A percentile compares a stretch with the other conserved stretches of the same genome.
Evolutionary conservation across 2,329 filamentous ascomycete species (phyloP).

Genomic region (Penicillium sp.): DNA sequence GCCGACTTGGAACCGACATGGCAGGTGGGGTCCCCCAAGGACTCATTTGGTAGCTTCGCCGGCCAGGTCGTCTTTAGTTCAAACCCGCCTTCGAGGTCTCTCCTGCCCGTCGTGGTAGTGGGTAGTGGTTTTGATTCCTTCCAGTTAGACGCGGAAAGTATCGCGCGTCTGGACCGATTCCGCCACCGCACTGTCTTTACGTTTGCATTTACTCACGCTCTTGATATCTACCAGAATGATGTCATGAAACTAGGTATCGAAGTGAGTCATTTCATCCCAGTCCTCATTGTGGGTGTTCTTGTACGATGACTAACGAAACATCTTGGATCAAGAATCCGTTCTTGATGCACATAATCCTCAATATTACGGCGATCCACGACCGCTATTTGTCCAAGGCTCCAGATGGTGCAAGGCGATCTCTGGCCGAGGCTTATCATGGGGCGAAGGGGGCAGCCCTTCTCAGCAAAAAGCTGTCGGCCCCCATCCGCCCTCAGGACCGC

Average conservation of each 20-base stretch:
- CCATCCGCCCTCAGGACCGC: conserved; percentile 15
- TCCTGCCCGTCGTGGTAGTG: conserved; percentile 1
- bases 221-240: conserved; percentile 8
- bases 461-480: conserved; percentile 10
- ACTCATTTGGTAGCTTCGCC: background rate
- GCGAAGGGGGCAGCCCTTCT: conserved; percentile 10
- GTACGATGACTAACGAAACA: too few species aligned
- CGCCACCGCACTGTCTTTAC: conserved; percentile 8
- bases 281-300: too few species aligned
- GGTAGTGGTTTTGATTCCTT: conserved; percentile 15
- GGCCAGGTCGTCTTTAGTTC: conserved; percentile 7
- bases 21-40: conserved; percentile 42
- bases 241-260: conserved; percentile 11
- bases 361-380: conserved; percentile 55
- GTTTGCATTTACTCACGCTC: conserved; percentile 3
- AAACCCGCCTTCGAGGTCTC: background rate
- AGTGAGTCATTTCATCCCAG: too few species aligned
- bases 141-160: conserved; percentile 3
- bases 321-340: conserved; percentile 52
- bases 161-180: conserved; percentile 12
- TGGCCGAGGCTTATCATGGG: conserved; percentile 14
- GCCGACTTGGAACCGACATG: conserved; percentile 47
- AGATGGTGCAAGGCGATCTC: conserved; percentile 1
- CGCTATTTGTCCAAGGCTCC: conserved; percentile 36
- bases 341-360: conserved; percentile 55